A percentile compares a stretch with the other conserved stretches of the same genome.
phyloP scores from a whole-genome alignment of 139 green algal species.

The Axilococcus clingmanii region DNA sequence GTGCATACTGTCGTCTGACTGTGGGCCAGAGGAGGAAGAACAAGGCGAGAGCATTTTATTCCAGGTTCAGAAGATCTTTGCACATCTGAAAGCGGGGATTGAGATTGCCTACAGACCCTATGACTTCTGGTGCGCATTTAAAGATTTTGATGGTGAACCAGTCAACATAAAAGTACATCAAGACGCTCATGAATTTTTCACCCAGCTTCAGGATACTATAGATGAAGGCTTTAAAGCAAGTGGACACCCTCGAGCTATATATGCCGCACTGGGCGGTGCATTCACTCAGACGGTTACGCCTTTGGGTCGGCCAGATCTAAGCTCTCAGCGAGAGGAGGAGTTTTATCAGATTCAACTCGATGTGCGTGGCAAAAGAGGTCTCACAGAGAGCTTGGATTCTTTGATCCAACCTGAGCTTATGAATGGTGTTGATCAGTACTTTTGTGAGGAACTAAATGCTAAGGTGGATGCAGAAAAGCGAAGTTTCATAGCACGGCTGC shows the following conservation, averaged over 20 bases:
- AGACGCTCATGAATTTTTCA: slow-evolving; percentile 89
- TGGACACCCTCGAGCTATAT: slow-evolving; percentile 41
- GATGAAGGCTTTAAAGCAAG: slow-evolving; percentile 44
- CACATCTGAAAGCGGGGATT: slow-evolving; percentile 41
- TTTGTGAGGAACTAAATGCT: slow-evolving; percentile 59
- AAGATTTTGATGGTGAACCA: slow-evolving; percentile 78
- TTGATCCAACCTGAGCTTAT: slow-evolving; percentile 78
- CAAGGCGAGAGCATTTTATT: slow-evolving; percentile 53
- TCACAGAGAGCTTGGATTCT: slow-evolving; percentile 55
- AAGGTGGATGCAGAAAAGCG: slow-evolving; percentile 74
- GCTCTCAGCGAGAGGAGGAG: slow-evolving; percentile 64
- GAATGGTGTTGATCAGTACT: slow-evolving; percentile 89
- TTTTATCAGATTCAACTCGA: slow-evolving; percentile 60
- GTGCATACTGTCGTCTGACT: slow-evolving; percentile 47
- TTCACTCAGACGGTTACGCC: slow-evolving; percentile 62
- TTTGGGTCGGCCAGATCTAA: slow-evolving; percentile 8
- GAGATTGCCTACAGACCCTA: slow-evolving; percentile 34
- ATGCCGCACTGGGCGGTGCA: slow-evolving; percentile 58
- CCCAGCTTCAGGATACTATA: slow-evolving; percentile 61
- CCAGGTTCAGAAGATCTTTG: slow-evolving; percentile 69
- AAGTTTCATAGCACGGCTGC: slow-evolving; percentile 58
- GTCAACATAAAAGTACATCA: slow-evolving; percentile 86
- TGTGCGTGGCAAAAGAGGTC: slow-evolving; percentile 54
- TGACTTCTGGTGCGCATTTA: slow-evolving; percentile 73
- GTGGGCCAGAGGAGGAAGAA: slow-evolving; percentile 21